Evolutionary conservation across 441 rosid genomes (phyloP).

Genomic region (Gossypium gossypioides): DNA sequence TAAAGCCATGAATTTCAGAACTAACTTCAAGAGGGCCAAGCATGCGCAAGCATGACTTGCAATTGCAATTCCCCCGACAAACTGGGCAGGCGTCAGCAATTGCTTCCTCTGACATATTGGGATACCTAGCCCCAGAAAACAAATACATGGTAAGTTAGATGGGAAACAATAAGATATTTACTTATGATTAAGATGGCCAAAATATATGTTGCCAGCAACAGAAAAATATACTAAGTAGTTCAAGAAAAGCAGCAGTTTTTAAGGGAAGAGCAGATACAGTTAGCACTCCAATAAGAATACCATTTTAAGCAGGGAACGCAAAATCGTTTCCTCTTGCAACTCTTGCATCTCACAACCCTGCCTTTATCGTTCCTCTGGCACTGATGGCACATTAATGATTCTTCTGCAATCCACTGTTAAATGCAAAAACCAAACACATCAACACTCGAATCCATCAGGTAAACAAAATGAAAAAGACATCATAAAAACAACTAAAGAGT

Average conservation of each 20-base stretch:
- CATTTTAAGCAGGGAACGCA: conserved; percentile 49
- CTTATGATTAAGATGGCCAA: background rate
- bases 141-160: background rate
- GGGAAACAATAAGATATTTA: background rate
- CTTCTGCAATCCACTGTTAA: conserved; percentile 17
- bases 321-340: conserved; percentile 45
- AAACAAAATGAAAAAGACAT: conserved; percentile 4
- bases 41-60: conserved; percentile 54
- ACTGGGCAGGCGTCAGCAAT: conserved; percentile 46
- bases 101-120: conserved; percentile 37
- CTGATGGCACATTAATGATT: conserved; percentile 58
- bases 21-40: conserved; percentile 24
- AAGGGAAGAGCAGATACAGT: background rate
- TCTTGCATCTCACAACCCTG: conserved; percentile 41
- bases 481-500: background rate
- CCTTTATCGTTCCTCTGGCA: conserved; percentile 65
- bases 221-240: background rate
- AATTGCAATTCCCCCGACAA: conserved; percentile 48
- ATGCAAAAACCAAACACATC: background rate
- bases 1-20: background rate
- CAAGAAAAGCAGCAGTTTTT: background rate
- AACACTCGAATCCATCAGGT: background rate
- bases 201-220: background rate
- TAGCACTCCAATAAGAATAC: conserved; percentile 26
- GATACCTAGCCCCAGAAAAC: conserved; percentile 38